phyloP scores from a whole-genome alignment of 768 basidiomycete genomes.

The Termitomyces heimii region DNA sequence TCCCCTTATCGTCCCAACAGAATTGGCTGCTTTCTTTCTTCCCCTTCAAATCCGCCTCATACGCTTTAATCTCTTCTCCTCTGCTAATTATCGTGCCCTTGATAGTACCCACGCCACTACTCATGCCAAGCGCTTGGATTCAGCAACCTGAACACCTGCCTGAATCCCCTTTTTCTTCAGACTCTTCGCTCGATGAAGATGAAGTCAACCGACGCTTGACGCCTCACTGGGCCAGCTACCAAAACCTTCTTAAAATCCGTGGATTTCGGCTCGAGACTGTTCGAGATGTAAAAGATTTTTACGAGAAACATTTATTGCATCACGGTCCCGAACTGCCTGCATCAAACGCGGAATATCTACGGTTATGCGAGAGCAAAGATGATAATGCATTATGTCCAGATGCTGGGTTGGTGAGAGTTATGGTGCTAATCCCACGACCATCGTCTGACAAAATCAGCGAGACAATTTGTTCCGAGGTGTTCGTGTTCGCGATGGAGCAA shows the following conservation, averaged over 20 bases:
- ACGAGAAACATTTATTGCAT: slow-evolving; percentile 23
- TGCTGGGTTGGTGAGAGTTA: slow-evolving; percentile 54
- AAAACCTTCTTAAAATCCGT: slow-evolving; percentile 34
- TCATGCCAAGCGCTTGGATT: slow-evolving; percentile 19
- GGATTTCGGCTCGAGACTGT: slow-evolving; percentile 68
- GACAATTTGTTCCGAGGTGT: slow-evolving; percentile 70
- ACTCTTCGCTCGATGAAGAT: slow-evolving; percentile 51
- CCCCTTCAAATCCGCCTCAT: neutral
- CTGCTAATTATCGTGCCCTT: neutral
- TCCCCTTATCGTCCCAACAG: neutral
- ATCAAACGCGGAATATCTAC: slow-evolving; percentile 25
- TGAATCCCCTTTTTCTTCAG: slow-evolving; percentile 39
- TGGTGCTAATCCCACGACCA: neutral
- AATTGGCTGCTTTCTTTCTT: neutral
- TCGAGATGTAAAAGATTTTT: slow-evolving; percentile 58
- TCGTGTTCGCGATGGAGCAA: slow-evolving; percentile 41
- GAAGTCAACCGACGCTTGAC: slow-evolving; percentile 52
- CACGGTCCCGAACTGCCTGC: slow-evolving; percentile 1
- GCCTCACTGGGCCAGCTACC: slow-evolving; percentile 60
- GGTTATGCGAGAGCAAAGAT: slow-evolving; percentile 27
- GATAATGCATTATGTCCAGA: slow-evolving; percentile 67
- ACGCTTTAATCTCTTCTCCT: neutral
- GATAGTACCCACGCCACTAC: slow-evolving; percentile 1
- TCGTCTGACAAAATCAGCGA: slow-evolving; percentile 36
- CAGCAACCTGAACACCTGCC: slow-evolving; percentile 21